Conservation (phyloP, 2,329 filamentous ascomycete genomes). For the Trichoderma breve region DNA sequence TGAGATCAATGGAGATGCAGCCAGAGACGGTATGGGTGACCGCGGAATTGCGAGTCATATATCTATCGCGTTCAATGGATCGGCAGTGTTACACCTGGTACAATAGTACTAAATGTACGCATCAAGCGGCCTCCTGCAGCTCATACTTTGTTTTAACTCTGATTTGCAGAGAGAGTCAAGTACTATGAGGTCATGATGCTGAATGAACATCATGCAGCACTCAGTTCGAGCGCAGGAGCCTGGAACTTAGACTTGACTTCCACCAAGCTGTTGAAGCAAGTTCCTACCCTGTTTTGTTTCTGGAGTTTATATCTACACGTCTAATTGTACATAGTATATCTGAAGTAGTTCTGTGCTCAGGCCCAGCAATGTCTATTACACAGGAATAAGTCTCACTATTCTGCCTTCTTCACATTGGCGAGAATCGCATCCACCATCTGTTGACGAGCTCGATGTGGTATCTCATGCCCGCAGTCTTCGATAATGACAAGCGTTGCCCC, state of each 20-base stretch:
- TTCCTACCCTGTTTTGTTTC: background rate
- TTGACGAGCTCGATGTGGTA: background rate
- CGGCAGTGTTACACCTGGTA: background rate
- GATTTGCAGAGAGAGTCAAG: too few species aligned
- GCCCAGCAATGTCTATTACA: background rate
- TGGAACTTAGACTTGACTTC: too few species aligned
- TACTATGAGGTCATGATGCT: too few species aligned
- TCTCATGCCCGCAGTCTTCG: slow-evolving; percentile 4
- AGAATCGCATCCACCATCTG: background rate
- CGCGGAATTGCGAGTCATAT: background rate
- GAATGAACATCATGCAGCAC: too few species aligned
- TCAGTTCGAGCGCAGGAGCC: too few species aligned
- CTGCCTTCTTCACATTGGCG: background rate
- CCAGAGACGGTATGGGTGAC: background rate
- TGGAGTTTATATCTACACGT: background rate
- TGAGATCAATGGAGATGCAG: background rate
- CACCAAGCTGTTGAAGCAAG: too few species aligned
- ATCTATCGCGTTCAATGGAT: background rate
- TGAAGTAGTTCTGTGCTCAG: background rate
- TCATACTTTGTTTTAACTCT: too few species aligned
- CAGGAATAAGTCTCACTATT: background rate
- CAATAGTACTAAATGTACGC: background rate
- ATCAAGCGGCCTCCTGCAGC: too few species aligned
- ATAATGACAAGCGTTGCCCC: background rate
- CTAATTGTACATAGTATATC: background rate